Base-by-base conservation (phyloP, 805 yeast species). In the Lipomyces japonicus region DNA sequence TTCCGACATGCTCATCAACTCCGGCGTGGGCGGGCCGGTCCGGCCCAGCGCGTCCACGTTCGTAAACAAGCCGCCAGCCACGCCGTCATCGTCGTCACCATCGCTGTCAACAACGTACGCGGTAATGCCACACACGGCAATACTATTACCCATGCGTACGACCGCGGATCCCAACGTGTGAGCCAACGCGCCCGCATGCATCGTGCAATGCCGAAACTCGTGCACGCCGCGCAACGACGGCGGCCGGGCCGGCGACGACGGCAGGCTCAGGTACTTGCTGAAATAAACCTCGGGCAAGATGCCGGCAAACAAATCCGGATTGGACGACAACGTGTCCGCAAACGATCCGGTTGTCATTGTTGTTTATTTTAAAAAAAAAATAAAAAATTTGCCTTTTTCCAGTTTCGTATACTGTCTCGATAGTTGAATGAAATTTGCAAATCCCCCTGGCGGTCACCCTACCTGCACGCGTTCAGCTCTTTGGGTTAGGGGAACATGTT, bases 11-110 rank as follows among this genome's bases (percentile, higher is more conserved):
- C 76, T 78, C 81, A 84, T 85, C 63, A 86, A 95, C 67, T 87
- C 95, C 60, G 82, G 85, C 1, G 88, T 78, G 25, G 95, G 95
- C 1, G 89, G 86, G 16, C 93, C 91, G 24, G 66, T 64, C 49
- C 87, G 71, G 19, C 95, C 95, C 14, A 30, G 48, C 36, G 50
- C 26, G 28, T 53, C 56, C 23, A 46, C 44, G 39, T 51, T 53
- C n/a, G 53, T 43, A 32, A 32, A 51, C 12, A 53, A 38, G 12
- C 23, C 22, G 6, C 49, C n/a, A 5, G 37, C 32, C 12, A 28
- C 51, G 10, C 26, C 42, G 14, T 30, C 41, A 3, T 44, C 3
- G 4, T 39, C 40, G 10, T 14, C 10, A 6, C 37, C 37, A 6
- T 6, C 21, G 21, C 9, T n/a, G 38, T 31, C 46, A 21, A 48